Evolutionary conservation across 2,329 filamentous ascomycete species (phyloP), one percentile per base, ranked within the genome.

Genomic region (Bipolaris oryzae): DNA sequence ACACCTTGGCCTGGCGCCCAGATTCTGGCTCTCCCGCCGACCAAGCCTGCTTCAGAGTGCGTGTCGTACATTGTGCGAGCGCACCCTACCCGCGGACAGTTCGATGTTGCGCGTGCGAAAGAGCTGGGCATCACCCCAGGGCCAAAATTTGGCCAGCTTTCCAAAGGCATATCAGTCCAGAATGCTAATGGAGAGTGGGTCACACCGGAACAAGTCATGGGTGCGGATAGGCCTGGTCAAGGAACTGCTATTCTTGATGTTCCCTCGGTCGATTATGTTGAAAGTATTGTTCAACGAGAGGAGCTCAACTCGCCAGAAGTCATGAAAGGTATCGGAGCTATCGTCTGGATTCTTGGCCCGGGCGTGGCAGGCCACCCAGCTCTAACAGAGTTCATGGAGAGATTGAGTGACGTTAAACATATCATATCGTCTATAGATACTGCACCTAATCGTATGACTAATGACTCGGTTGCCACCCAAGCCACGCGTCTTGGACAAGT

Each of bases 21-120:
- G 53, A 78, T 92, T 10, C 73, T 83, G 15, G 77, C 75, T 13
- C 81, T 98, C 2, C 95, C 95, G 0, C 81, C 81, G 0, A 90
- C 91, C 0, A 78, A 80, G 18, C 89, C 88, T 5, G 85, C 85
- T 0, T 79, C 80, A 25, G 86, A 88, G 44, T 88, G 91, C 5
- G 80, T 97, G 65, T 96, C 89, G 55, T 99, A 99, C 75, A 88
- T 99, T 55, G 84, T 96, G 71, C 90, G 91, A 65, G 87, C 86
- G 51, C 86, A 92, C 60, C 81, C 87, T 35, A 84, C 89, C 51
- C 86, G 95, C 51, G 95, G 95, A 50, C 94, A 89, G 68, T 97
- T 99, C 70, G 82, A 91, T 58, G 78, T 85, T 0, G 73, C 83
- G 45, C 85, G 81, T 55, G 94, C 92, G 0, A 81, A 79, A 58